Evolutionary conservation across 768 basidiomycete species (phyloP).

Genomic region (Mrakia frigida): DNA sequence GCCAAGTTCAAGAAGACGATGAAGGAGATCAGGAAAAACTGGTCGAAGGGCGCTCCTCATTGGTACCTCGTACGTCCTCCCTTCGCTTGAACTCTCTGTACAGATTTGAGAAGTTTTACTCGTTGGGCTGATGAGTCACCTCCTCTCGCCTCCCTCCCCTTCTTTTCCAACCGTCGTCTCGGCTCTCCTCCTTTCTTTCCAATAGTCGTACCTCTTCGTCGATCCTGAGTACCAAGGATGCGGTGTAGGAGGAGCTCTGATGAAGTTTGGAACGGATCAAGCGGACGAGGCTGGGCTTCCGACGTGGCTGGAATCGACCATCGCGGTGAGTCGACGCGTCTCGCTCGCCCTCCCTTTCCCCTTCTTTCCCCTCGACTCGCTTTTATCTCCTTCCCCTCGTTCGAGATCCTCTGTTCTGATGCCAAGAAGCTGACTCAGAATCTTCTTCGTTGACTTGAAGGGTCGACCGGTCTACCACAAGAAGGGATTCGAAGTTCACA

Average conservation of each 20-base stretch:
- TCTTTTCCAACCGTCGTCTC: background rate
- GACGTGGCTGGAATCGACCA: constrained; percentile 2
- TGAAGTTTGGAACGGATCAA: constrained; percentile 9
- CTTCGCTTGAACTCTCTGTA: background rate
- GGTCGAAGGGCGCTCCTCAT: background rate
- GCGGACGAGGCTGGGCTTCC: constrained; percentile 12
- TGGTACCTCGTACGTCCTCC: constrained; percentile 10
- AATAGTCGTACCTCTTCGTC: constrained; percentile 15
- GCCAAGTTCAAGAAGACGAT: background rate
- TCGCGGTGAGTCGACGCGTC: background rate
- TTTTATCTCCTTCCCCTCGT: no score
- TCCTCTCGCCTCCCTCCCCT: background rate
- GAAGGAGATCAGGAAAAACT: constrained; percentile 19
- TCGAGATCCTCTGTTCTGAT: no score
- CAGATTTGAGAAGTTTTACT: background rate
- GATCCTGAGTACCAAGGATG: constrained; percentile 4
- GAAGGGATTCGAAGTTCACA: background rate
- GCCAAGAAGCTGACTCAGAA: background rate
- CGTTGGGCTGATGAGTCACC: background rate
- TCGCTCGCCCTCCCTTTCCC: background rate
- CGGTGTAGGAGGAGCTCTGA: constrained; percentile 12
- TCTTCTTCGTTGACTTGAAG: background rate
- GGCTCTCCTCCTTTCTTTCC: background rate
- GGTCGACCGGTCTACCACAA: background rate
- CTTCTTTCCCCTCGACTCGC: no score